A percentile compares a stretch with the other conserved stretches of the same genome.
phyloP scores from a whole-genome alignment of 2,329 filamentous ascomycete species.

The Ceratocystis colombiana region DNA sequence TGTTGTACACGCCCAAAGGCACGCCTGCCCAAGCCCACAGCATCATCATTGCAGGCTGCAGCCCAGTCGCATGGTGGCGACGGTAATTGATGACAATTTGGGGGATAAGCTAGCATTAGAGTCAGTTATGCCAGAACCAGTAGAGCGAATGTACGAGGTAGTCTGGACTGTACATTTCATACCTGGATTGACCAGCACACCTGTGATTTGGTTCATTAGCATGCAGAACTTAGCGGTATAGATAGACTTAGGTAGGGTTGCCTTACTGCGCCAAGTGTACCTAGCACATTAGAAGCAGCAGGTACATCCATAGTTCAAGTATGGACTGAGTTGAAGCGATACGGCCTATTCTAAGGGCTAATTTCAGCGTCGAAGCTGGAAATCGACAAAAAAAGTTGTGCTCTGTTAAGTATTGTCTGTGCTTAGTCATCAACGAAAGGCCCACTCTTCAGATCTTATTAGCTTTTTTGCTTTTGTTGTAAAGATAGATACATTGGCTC shows the following conservation, averaged over 20 bases:
- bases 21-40: conserved; percentile 59
- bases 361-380: no score
- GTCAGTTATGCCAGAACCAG: neutral
- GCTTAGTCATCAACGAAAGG: no score
- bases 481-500: neutral
- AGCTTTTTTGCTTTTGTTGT: no score
- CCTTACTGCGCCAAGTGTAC: conserved; percentile 48
- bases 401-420: no score
- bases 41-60: conserved; percentile 63
- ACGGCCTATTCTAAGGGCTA: no score
- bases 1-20: conserved; percentile 48
- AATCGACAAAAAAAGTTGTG: no score
- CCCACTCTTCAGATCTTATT: no score
- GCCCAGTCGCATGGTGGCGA: conserved; percentile 53
- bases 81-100: conserved; percentile 60
- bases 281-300: conserved; percentile 47
- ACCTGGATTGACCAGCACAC: conserved; percentile 58
- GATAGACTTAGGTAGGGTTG: neutral
- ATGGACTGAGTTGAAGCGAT: neutral
- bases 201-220: conserved; percentile 25
- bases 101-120: conserved; percentile 46
- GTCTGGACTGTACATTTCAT: conserved; percentile 12
- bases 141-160: neutral
- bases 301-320: conserved; percentile 42
- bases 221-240: neutral